phyloP scores from a whole-genome alignment of 2,329 filamentous ascomycete species.

The Colletotrichum sp. region DNA sequence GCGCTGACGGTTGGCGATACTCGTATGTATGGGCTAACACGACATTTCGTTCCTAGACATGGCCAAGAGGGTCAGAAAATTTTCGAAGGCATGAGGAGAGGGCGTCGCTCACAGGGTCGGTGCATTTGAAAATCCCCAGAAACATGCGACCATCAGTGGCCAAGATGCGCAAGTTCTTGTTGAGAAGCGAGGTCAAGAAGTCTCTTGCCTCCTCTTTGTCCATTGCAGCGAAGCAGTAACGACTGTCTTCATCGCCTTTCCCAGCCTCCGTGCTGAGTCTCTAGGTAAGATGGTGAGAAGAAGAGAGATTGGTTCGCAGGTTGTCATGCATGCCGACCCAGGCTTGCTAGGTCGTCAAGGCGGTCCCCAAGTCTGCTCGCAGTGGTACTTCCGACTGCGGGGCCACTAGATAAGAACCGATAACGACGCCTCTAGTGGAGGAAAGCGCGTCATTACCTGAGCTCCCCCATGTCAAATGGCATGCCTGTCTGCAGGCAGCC shows the following conservation, averaged over 20 bases:
- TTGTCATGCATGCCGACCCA: not conserved
- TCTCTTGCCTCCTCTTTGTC: constrained; percentile 57
- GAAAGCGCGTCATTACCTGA: constrained; percentile 19
- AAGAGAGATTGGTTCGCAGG: not conserved
- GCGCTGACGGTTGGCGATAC: constrained; percentile 76
- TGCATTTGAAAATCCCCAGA: constrained; percentile 91
- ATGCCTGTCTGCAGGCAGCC: not conserved
- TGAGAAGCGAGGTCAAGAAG: constrained; percentile 72
- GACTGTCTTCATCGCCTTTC: not conserved
- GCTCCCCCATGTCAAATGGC: not conserved
- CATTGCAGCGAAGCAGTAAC: constrained; percentile 33
- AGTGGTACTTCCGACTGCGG: not conserved
- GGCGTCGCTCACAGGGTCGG: constrained; percentile 65
- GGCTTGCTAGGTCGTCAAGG: not conserved
- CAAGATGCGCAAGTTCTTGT: constrained; percentile 79
- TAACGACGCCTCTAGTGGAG: constrained; percentile 1
- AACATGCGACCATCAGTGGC: constrained; percentile 88
- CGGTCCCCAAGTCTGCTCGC: not conserved
- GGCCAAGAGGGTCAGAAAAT: not conserved
- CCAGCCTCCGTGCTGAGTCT: not conserved
- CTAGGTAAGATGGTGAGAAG: not conserved
- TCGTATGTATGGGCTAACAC: constrained; percentile 88
- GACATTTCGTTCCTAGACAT: constrained; percentile 78
- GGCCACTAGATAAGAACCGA: constrained; percentile 15
- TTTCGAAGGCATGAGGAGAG: not conserved